Evolutionary conservation across 352 stramenopile genomes (phyloP), one percentile per base, ranked within the genome.

Genomic region (Globisporangium barbulae): DNA sequence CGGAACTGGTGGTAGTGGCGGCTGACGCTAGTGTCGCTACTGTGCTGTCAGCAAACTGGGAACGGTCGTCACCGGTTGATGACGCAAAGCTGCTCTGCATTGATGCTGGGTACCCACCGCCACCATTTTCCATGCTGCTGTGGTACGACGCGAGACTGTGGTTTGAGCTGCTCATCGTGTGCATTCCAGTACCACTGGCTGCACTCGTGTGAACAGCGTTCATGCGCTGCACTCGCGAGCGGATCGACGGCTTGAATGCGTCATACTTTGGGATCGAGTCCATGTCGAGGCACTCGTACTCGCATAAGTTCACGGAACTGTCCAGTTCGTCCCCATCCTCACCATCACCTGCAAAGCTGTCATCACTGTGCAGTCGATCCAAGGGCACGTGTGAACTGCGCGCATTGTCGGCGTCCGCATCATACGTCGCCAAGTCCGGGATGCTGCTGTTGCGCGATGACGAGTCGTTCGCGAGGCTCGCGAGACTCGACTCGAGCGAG

Each of bases 281-380:
- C 53, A 89, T 78, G 4, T 90, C 81, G 31, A 92, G 65, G 44
- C 83, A 92, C 59, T 92, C 83, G 48, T 89, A 92, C 33, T 88
- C 83, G 9, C 69, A 69, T 35, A 92, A 56, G 59, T 76, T 84
- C 49, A 89, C 78, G 5, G 76, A 76, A 59, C 75, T 89, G 35
- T 83, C 73, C 2, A 71, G 71, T 5, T 70, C 49, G 28, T 28
- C 42, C 15, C n/a, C 41, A 2, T 65, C 28, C 47, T 48, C 47
- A 31, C 49, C 48, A 37, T 31, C 47, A 53, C 47, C 35, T 41
- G 35, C 8, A 41, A 41, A 41, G 35, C 41, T 37, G 6, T 62
- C 22, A 10, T 72, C 59, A 5, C 53, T 25, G 44, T 64, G 56
- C 10, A 10, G 10, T 37, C 12, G 31, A 22, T 55, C n/a, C 22